phyloP scores from a whole-genome alignment of 192 early-diverging fungal species.

The Backusella morwellensis region DNA sequence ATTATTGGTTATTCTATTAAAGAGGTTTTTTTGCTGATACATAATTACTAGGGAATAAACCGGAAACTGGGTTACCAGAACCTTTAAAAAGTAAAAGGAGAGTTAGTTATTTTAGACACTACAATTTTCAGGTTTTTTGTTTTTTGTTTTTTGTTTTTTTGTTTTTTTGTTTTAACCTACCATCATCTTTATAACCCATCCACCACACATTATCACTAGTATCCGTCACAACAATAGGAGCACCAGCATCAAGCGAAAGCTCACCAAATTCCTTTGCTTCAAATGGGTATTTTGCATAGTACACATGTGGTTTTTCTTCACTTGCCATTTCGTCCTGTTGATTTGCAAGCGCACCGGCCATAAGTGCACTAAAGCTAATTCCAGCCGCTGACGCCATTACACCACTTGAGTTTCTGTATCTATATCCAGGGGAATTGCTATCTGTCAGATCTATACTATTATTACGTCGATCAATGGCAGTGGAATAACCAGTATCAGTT shows the following conservation, averaged over 20 bases:
- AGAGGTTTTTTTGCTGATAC: constrained; percentile 38
- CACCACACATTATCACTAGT: constrained; percentile 80
- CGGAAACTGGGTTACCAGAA: constrained; percentile 51
- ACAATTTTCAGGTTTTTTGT: neutral
- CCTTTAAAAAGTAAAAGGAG: constrained; percentile 10
- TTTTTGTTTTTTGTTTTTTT: no score
- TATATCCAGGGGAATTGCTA: neutral
- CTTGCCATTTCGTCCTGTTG: neutral
- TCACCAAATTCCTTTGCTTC: constrained; percentile 72
- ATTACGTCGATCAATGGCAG: neutral
- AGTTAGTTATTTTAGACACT: neutral
- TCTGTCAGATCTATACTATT: neutral
- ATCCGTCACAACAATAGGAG: constrained; percentile 71
- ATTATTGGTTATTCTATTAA: neutral
- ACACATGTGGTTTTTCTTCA: constrained; percentile 36
- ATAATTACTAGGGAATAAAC: constrained; percentile 79
- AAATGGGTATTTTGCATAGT: constrained; percentile 72
- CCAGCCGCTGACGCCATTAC: neutral
- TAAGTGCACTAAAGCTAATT: constrained; percentile 10
- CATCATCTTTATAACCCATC: constrained; percentile 70
- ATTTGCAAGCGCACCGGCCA: constrained; percentile 4
- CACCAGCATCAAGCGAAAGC: constrained; percentile 61
- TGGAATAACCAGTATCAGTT: neutral
- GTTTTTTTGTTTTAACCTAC: constrained; percentile 39
- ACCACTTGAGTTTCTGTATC: neutral